Conservation (phyloP, 169 alveolate genomes). For the Eimeria maxima region DNA sequence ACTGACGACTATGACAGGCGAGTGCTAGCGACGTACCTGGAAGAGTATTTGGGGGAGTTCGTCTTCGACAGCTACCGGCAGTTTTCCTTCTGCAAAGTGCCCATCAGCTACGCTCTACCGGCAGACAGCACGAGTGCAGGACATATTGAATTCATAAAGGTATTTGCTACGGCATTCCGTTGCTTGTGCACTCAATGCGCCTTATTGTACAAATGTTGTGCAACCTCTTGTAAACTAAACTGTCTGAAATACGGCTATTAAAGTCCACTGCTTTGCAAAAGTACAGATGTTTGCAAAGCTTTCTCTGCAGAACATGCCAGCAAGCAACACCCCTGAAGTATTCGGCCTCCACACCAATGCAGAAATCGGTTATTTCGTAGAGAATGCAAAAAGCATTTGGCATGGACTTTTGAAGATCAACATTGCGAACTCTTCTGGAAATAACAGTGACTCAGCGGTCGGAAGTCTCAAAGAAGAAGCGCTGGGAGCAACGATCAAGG, state of each 20-base stretch:
- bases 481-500: slow-evolving; percentile 81
- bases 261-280: not conserved
- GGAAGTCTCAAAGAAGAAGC: slow-evolving; percentile 65
- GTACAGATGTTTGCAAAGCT: not conserved
- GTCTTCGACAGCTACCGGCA: slow-evolving; percentile 94
- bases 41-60: slow-evolving; percentile 95
- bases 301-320: slow-evolving; percentile 86
- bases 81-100: slow-evolving; percentile 91
- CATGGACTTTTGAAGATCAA: slow-evolving; percentile 89
- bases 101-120: slow-evolving; percentile 89
- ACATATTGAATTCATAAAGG: slow-evolving; percentile 88
- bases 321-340: slow-evolving; percentile 93
- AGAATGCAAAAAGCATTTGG: slow-evolving; percentile 95
- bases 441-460: not conserved
- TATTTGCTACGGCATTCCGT: slow-evolving; percentile 4
- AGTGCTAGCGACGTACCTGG: slow-evolving; percentile 89
- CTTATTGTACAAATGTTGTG: not conserved
- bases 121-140: slow-evolving; percentile 88
- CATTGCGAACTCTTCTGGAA: slow-evolving; percentile 35
- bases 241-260: not conserved
- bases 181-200: not conserved
- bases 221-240: not conserved
- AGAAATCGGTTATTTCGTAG: slow-evolving; percentile 95
- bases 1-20: slow-evolving; percentile 97
- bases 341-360: slow-evolving; percentile 98